Evolutionary conservation across 1,284 basidiomycete genomes (phyloP).

Genomic region (Tetrapyrgos nigripes): DNA sequence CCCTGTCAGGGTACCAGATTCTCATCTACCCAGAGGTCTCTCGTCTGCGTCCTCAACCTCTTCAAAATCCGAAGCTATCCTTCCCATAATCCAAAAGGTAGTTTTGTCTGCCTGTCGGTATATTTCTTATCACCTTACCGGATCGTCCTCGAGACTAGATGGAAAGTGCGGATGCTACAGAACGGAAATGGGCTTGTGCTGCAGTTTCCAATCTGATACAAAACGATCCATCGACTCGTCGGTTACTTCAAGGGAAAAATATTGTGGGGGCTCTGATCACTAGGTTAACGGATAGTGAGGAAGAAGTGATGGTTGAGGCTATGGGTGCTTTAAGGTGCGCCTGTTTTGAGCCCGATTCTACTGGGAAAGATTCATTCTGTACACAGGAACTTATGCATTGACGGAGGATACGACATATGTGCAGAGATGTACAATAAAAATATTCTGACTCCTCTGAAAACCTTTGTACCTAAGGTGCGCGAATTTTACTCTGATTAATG

Average conservation of each 20-base stretch:
- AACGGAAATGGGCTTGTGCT: slow-evolving; percentile 93
- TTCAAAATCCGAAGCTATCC: slow-evolving; percentile 76
- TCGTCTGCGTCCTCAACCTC: slow-evolving; percentile 72
- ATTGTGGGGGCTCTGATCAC: slow-evolving; percentile 87
- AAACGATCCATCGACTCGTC: slow-evolving; percentile 83
- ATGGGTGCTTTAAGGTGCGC: slow-evolving; percentile 81
- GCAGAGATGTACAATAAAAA: slow-evolving; percentile 98
- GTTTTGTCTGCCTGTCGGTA: not conserved
- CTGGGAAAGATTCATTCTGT: not conserved
- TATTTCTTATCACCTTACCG: slow-evolving; percentile 3
- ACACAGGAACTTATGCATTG: slow-evolving; percentile 89
- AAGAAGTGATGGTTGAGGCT: slow-evolving; percentile 88
- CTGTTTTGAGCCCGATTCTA: not conserved
- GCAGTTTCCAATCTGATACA: slow-evolving; percentile 91
- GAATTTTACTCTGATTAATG: not conserved
- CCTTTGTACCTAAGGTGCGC: slow-evolving; percentile 76
- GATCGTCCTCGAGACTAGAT: slow-evolving; percentile 52
- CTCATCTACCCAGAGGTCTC: slow-evolving; percentile 83
- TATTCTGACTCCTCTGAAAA: slow-evolving; percentile 76
- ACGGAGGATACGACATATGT: slow-evolving; percentile 92
- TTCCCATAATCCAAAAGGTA: slow-evolving; percentile 90
- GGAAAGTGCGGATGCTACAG: slow-evolving; percentile 73
- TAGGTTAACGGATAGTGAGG: slow-evolving; percentile 82
- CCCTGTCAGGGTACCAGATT: slow-evolving; percentile 90
- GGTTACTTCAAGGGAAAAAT: slow-evolving; percentile 90